Evolutionary conservation across 305 asterid species (phyloP).

Genomic region (Solanum hybrid): DNA sequence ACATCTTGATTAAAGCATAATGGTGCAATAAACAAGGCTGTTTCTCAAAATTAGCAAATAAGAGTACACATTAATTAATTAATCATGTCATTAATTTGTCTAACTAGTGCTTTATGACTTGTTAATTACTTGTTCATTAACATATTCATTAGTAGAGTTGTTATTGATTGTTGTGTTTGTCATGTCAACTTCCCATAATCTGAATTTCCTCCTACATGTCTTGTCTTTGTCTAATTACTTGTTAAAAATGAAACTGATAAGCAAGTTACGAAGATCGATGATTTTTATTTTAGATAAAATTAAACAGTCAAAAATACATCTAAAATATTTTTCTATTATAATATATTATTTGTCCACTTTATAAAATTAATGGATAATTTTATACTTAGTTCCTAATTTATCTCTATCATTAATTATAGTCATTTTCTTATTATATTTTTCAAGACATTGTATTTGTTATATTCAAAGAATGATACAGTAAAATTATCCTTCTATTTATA

Average conservation of each 20-base stretch:
- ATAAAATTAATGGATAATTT: too few species aligned
- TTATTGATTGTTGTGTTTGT: slow-evolving; percentile 28
- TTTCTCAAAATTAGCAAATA: slow-evolving; percentile 34
- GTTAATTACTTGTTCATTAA: neutral
- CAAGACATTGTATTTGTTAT: too few species aligned
- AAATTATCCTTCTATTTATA: too few species aligned
- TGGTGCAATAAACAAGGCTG: slow-evolving; percentile 18
- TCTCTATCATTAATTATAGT: too few species aligned
- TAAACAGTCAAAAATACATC: neutral
- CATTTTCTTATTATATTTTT: too few species aligned
- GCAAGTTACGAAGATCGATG: neutral
- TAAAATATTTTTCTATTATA: too few species aligned
- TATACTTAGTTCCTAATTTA: too few species aligned
- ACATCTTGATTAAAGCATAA: slow-evolving; percentile 22
- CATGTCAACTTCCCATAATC: slow-evolving; percentile 27
- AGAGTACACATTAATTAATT: neutral
- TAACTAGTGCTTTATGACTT: slow-evolving; percentile 29
- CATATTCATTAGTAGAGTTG: slow-evolving; percentile 33
- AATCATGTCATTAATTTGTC: slow-evolving; percentile 20
- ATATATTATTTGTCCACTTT: too few species aligned
- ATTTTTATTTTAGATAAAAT: neutral
- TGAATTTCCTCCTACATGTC: slow-evolving; percentile 50
- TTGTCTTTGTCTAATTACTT: neutral
- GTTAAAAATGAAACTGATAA: neutral
- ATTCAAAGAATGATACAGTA: too few species aligned